Evolutionary conservation across 2,329 filamentous ascomycete genomes (phyloP).

Genomic region (Ascochyta pisi): DNA sequence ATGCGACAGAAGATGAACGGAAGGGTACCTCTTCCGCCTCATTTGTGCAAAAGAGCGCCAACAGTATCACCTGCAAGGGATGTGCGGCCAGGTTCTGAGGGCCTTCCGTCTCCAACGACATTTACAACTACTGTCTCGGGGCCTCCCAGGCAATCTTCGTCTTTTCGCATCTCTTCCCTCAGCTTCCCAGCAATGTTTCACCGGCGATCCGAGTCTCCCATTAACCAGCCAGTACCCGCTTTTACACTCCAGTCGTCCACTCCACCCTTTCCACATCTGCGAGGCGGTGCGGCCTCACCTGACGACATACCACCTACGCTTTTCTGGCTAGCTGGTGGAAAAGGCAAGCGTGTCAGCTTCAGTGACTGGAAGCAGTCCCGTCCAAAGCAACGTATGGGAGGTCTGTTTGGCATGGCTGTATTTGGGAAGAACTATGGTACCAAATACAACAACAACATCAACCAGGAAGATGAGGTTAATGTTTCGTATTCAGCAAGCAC

Average conservation of each 20-base stretch:
- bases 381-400: slow-evolving; percentile 33
- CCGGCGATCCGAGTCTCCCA: background rate
- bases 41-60: background rate
- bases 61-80: too few species aligned
- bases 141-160: background rate
- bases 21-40: background rate
- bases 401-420: slow-evolving; percentile 33
- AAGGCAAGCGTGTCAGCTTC: slow-evolving; percentile 18
- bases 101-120: background rate
- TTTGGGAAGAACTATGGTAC: slow-evolving; percentile 21
- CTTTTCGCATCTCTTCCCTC: background rate
- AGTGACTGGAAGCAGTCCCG: slow-evolving; percentile 30
- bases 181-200: background rate
- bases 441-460: background rate
- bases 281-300: slow-evolving; percentile 26
- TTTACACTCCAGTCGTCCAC: background rate
- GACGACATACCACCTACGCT: slow-evolving; percentile 25
- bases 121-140: background rate
- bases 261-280: slow-evolving; percentile 12
- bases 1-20: slow-evolving; percentile 4
- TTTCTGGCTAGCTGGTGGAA: slow-evolving; percentile 37
- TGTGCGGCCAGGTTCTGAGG: too few species aligned
- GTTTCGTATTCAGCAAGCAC: background rate
- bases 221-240: background rate
- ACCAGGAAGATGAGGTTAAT: background rate